phyloP scores from a whole-genome alignment of 192 early-diverging fungal species.

The Rhizophagus sp. region DNA sequence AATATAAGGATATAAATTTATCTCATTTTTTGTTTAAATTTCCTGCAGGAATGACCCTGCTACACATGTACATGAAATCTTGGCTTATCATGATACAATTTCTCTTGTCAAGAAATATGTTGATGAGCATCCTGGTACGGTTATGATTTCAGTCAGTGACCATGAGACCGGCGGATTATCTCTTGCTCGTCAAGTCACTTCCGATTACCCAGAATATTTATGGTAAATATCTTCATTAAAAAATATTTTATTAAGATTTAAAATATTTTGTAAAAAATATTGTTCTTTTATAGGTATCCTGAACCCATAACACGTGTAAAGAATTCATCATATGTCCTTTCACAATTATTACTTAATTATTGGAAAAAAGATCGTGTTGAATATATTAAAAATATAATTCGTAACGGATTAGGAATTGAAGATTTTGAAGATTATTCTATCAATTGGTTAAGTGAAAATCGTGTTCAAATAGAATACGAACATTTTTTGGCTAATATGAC shows the following conservation, averaged over 20 bases:
- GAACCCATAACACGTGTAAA: conserved; percentile 66
- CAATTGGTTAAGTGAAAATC: conserved; percentile 39
- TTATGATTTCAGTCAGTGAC: conserved; percentile 90
- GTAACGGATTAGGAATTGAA: conserved; percentile 19
- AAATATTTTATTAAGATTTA: not conserved
- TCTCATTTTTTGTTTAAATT: not conserved
- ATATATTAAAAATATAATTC: not conserved
- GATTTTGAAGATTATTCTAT: conserved; percentile 71
- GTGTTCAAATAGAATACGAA: conserved; percentile 42
- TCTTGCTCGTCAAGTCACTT: conserved; percentile 69
- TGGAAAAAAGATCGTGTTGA: conserved; percentile 28
- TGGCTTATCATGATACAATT: conserved; percentile 84
- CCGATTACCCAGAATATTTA: conserved; percentile 82
- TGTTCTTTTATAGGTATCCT: conserved; percentile 55
- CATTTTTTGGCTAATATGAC: conserved; percentile 53
- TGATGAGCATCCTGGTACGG: conserved; percentile 75
- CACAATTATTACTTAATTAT: conserved; percentile 44
- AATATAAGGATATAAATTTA: not conserved
- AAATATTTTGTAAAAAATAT: not conserved
- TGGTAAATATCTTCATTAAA: conserved; percentile 43
- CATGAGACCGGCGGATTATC: conserved; percentile 98
- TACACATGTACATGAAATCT: conserved; percentile 88
- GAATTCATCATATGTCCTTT: conserved; percentile 64
- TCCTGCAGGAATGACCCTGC: conserved; percentile 83
- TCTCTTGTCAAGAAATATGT: conserved; percentile 75